Conservation (phyloP, 2,329 filamentous ascomycete genomes). For the Lachnellula hyalina region DNA sequence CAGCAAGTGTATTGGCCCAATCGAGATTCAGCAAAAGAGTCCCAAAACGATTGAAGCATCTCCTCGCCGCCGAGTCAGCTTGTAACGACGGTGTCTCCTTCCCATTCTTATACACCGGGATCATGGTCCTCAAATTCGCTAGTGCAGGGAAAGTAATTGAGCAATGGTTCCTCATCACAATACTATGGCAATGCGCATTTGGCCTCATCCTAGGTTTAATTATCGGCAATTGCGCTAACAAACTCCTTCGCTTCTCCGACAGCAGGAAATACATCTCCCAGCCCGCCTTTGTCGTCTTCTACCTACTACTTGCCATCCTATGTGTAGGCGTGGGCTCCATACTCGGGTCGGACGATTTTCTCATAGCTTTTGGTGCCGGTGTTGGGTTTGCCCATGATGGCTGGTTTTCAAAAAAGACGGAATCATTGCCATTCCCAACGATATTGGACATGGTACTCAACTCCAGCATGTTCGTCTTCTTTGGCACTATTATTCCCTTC, state of each 20-base stretch:
- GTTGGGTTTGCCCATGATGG: conserved; percentile 49
- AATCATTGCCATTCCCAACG: conserved; percentile 40
- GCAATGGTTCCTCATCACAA: conserved; percentile 47
- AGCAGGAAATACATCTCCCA: conserved; percentile 40
- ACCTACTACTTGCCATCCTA: conserved; percentile 48
- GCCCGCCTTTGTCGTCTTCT: conserved; percentile 49
- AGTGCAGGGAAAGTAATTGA: conserved; percentile 38
- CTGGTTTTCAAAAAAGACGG: conserved; percentile 44
- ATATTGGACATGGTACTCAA: conserved; percentile 52
- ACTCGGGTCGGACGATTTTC: conserved; percentile 50
- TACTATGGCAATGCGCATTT: conserved; percentile 49
- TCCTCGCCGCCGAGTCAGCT: conserved; percentile 49
- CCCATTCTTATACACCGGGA: conserved; percentile 49
- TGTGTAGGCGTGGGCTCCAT: conserved; percentile 45
- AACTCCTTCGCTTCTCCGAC: conserved; percentile 43
- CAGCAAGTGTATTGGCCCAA: conserved; percentile 47
- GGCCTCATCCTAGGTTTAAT: conserved; percentile 42
- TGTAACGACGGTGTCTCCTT: conserved; percentile 53
- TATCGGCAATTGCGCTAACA: conserved; percentile 44
- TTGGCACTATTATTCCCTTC: conserved; percentile 51
- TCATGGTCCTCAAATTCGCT: conserved; percentile 39
- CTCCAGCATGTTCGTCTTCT: conserved; percentile 50
- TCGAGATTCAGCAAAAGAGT: conserved; percentile 47
- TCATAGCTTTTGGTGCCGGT: conserved; percentile 51
- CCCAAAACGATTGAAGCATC: conserved; percentile 44